Base-by-base conservation (phyloP, 331 rosid species). In the Quercus lobata region DNA sequence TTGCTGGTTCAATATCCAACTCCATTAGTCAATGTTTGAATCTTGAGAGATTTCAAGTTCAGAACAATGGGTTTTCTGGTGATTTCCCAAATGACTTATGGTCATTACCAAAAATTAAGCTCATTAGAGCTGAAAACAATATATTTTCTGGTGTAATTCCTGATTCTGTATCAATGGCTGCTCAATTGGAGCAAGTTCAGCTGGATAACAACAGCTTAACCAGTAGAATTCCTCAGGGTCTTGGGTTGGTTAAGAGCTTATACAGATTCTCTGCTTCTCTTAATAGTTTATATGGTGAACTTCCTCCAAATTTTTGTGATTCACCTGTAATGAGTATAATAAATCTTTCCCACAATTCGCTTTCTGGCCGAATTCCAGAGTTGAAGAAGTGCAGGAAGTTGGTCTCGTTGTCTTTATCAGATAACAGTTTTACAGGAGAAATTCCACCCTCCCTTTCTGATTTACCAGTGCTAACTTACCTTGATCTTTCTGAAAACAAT, bases 311-410 rank as follows among this genome's bases (percentile, higher is more conserved):
- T 58, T 93, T 96, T 74, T 96, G 99, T 79, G 98, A 93, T 72
- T 96, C 99, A 0, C 99, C 98, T 21, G 91, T 91, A 70, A 93
- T 96, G 99, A 96, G 99, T 72, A 96, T 96, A 69, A 82, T 96
- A 25, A 96, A 96, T 25, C 89, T 96, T 79, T 96, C 99, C 56
- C 97, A 88, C 72, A 96, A 96, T 84, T 87, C 88, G 2, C 94
- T 96, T 80, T 96, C 92, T 46, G 98, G 99, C 79, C 76, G 77
- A 73, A 93, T 96, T 66, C 99, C 98, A 1, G 92, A 88, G 85
- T 87, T 78, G 74, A 91, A 71, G 57, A 88, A 89, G 46, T 96
- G 99, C 78, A 85, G 90, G 86, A 96, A 91, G 71, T 89, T 96
- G 4, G 99, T 96, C 41, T 96, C 94, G 25, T 72, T 96, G 84